Percentiles rank a stretch among this genome's conserved stretches.
Conservation (phyloP, 768 basidiomycete genomes). For the Kwoniella europaea region DNA sequence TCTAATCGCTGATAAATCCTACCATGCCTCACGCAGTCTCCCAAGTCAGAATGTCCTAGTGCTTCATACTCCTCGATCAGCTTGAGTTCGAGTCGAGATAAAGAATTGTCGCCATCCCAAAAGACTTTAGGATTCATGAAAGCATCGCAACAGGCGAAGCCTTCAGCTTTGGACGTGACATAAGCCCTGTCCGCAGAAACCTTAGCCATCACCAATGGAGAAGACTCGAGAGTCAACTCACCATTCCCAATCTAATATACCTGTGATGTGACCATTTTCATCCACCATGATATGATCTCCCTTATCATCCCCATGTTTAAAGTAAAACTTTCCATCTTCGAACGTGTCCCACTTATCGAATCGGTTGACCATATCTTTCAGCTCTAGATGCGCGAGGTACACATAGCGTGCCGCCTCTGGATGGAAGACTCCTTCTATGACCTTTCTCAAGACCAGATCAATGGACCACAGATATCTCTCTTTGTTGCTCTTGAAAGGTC, state of each 20-base stretch:
- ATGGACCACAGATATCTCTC: constrained; percentile 17
- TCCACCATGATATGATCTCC: constrained; percentile 53
- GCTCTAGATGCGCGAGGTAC: constrained; percentile 20
- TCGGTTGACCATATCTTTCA: constrained; percentile 4
- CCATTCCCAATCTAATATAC: constrained; percentile 57
- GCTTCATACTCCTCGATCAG: too few species aligned
- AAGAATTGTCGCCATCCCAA: too few species aligned
- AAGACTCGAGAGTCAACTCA: background rate
- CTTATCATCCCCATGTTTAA: constrained; percentile 39
- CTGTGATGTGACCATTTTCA: constrained; percentile 32
- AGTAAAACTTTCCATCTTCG: constrained; percentile 16
- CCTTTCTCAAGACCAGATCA: constrained; percentile 9
- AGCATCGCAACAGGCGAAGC: constrained; percentile 4
- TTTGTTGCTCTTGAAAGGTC: constrained; percentile 19
- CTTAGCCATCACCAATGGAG: too few species aligned
- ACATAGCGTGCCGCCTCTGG: background rate
- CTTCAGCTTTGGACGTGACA: constrained; percentile 18
- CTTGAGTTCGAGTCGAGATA: too few species aligned
- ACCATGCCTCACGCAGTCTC: too few species aligned
- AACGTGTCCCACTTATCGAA: background rate
- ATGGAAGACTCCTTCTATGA: background rate
- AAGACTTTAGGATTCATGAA: too few species aligned
- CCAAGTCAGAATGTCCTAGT: too few species aligned
- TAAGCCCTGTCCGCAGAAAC: background rate
- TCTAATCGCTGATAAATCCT: too few species aligned